phyloP scores from a whole-genome alignment of 441 rosid species.

The Gossypium lobatum region DNA sequence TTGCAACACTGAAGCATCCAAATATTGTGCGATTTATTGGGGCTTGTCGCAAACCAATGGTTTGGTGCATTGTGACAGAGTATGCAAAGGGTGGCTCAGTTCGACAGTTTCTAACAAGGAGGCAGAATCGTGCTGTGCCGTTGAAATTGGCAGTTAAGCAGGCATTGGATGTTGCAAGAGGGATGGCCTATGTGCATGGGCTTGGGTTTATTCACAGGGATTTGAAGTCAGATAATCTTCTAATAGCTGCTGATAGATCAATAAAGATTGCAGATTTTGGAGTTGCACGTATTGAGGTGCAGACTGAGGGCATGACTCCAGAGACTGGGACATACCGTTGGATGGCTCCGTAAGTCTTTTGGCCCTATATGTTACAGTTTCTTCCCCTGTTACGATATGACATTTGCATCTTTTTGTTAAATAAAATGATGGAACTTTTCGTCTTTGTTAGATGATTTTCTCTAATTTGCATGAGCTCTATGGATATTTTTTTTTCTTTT shows the following conservation, averaged over 20 bases:
- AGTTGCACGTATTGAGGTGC: slow-evolving; percentile 94
- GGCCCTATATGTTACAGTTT: not conserved
- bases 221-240: slow-evolving; percentile 88
- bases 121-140: slow-evolving; percentile 80
- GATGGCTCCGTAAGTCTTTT: slow-evolving; percentile 96
- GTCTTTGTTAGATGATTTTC: not conserved
- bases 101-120: slow-evolving; percentile 69
- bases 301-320: slow-evolving; percentile 98
- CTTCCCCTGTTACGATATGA: not conserved
- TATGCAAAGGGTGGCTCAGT: slow-evolving; percentile 97
- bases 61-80: slow-evolving; percentile 95
- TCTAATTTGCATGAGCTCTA: not conserved
- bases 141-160: slow-evolving; percentile 87
- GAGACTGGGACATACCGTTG: slow-evolving; percentile 98
- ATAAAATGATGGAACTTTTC: not conserved
- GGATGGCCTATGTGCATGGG: slow-evolving; percentile 90
- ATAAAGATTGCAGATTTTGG: slow-evolving; percentile 98
- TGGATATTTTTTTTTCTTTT: not conserved
- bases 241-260: slow-evolving; percentile 77
- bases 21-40: slow-evolving; percentile 92
- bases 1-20: slow-evolving; percentile 75
- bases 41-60: slow-evolving; percentile 83
- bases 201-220: slow-evolving; percentile 85
- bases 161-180: slow-evolving; percentile 92
- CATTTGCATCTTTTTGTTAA: not conserved